phyloP scores from a whole-genome alignment of 1,139 yeast species.

The Arxiozyma slooffiae region DNA sequence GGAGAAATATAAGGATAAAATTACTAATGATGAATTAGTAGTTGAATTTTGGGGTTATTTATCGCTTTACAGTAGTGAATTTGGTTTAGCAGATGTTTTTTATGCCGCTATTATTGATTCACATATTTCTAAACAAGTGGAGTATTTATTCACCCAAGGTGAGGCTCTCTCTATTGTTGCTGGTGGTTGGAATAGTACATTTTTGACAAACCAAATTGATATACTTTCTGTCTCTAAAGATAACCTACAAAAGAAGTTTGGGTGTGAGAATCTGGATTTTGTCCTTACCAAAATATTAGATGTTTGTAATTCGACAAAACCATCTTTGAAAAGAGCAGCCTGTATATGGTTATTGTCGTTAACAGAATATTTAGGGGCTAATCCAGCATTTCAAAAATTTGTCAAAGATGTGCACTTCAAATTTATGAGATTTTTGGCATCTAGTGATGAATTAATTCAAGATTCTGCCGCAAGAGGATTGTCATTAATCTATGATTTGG shows the following conservation, averaged over 20 bases:
- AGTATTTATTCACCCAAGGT: slow-evolving; percentile 67
- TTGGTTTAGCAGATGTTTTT: slow-evolving; percentile 28
- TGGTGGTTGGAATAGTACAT: slow-evolving; percentile 66
- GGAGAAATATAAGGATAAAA: slow-evolving; percentile 19
- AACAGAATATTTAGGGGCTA: slow-evolving; percentile 60
- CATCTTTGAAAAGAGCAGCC: slow-evolving; percentile 61
- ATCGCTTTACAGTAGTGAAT: slow-evolving; percentile 35
- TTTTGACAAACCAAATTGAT: slow-evolving; percentile 44
- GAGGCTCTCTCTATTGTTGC: slow-evolving; percentile 70
- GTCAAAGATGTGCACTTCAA: slow-evolving; percentile 48
- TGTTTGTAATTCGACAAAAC: slow-evolving; percentile 57
- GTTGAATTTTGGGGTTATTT: slow-evolving; percentile 48
- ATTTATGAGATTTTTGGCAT: slow-evolving; percentile 68
- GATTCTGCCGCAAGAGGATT: slow-evolving; percentile 89
- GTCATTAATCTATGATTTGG: slow-evolving; percentile 69
- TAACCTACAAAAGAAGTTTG: slow-evolving; percentile 13
- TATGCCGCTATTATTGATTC: slow-evolving; percentile 47
- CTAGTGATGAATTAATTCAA: slow-evolving; percentile 74
- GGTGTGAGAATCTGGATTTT: slow-evolving; percentile 6
- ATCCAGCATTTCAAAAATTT: slow-evolving; percentile 31
- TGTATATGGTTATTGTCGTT: slow-evolving; percentile 81
- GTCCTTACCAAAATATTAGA: slow-evolving; percentile 42
- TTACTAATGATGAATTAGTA: slow-evolving; percentile 55
- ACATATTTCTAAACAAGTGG: slow-evolving; percentile 60
- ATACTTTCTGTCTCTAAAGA: slow-evolving; percentile 22